Evolutionary conservation across 805 yeast species (phyloP).

Genomic region (Saccharomycopsis fodiens): DNA sequence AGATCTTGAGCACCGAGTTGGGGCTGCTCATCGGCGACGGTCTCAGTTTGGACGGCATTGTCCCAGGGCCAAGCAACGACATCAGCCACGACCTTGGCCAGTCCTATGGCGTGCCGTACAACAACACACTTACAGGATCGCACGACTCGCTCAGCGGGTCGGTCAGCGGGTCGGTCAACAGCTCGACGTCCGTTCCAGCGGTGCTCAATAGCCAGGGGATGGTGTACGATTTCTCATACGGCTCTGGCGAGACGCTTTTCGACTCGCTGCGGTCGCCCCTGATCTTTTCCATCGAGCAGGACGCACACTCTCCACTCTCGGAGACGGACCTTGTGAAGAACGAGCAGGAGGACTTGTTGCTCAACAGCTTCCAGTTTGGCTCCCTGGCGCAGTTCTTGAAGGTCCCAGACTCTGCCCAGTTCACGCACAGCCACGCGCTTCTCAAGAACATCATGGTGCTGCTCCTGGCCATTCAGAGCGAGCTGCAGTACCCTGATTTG

Average conservation of each 20-base stretch:
- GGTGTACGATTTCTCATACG: too few species aligned
- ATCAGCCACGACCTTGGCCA: background rate
- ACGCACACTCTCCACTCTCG: conserved; percentile 5
- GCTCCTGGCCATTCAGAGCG: conserved; percentile 3
- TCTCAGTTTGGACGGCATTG: background rate
- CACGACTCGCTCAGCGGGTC: too few species aligned
- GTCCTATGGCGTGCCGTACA: too few species aligned
- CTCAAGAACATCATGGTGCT: conserved; percentile 7
- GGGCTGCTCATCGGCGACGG: conserved; percentile 1
- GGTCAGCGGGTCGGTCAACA: too few species aligned
- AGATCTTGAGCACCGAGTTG: conserved; percentile 9
- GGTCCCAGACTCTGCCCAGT: conserved; percentile 9
- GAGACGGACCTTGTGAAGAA: background rate
- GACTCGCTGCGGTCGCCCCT: conserved; percentile 1
- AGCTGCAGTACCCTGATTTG: background rate
- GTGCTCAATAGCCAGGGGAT: too few species aligned
- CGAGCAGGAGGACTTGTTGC: conserved; percentile 10
- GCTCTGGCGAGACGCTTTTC: background rate
- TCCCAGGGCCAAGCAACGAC: background rate
- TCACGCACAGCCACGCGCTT: conserved; percentile 9
- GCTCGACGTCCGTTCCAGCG: too few species aligned
- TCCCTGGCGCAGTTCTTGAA: conserved; percentile 6
- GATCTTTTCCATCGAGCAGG: conserved; percentile 5
- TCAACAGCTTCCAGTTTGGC: conserved; percentile 16
- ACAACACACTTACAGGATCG: too few species aligned